A percentile compares a stretch with the other conserved stretches of the same genome.
phyloP scores from a whole-genome alignment of 768 basidiomycete genomes.

The Tylopilus subfusipes region DNA sequence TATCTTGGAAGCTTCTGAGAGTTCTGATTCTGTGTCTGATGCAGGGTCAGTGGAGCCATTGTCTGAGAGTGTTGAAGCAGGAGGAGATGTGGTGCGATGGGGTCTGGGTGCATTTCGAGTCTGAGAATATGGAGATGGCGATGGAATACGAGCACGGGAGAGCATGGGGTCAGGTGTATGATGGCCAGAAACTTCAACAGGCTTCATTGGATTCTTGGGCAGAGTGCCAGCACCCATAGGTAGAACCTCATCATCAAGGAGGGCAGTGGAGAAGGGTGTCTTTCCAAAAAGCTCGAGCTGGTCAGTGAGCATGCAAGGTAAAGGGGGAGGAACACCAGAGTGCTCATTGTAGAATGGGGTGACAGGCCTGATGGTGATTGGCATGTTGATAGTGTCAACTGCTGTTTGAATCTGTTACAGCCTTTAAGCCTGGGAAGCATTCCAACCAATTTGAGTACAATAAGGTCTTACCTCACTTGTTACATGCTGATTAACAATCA shows the following conservation, averaged over 20 bases:
- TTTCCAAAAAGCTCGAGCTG: slow-evolving; percentile 1
- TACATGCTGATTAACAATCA: too few species aligned
- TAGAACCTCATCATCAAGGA: slow-evolving; percentile 1
- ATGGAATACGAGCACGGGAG: neutral
- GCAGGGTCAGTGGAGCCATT: neutral
- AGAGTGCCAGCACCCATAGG: neutral
- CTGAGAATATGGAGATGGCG: neutral
- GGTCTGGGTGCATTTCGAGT: neutral
- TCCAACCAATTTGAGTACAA: too few species aligned
- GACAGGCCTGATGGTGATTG: neutral
- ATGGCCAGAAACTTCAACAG: too few species aligned
- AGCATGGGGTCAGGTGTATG: too few species aligned
- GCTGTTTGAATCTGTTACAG: too few species aligned
- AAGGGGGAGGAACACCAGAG: neutral
- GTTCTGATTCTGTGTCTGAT: neutral
- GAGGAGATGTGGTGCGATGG: neutral
- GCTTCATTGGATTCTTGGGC: neutral
- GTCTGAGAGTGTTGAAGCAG: neutral
- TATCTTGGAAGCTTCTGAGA: neutral
- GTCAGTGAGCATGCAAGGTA: neutral
- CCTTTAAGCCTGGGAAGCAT: too few species aligned
- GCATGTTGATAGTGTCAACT: too few species aligned
- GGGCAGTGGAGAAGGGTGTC: neutral
- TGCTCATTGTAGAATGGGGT: neutral
- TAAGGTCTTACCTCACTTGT: too few species aligned